These are phyloP conservation scores for Pouteria glomerata DNA, from an alignment of 148 eudicot species.

Conservation along the genomic window DNA sequence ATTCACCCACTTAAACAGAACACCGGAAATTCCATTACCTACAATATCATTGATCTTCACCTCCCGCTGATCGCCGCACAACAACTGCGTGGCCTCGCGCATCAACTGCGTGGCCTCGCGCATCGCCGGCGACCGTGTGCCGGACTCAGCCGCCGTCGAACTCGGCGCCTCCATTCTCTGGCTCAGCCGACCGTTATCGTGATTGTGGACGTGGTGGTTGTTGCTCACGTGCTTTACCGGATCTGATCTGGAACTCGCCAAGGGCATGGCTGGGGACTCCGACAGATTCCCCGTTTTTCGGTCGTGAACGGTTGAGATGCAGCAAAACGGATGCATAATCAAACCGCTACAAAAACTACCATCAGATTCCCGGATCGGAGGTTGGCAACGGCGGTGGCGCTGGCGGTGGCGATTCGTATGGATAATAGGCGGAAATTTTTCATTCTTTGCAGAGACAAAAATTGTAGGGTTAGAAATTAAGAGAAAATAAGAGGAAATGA, in stretches of 20 bases:
- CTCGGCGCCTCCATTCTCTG: slow-evolving; percentile 4
- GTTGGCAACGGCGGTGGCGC: not conserved
- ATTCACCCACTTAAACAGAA: slow-evolving; percentile 84
- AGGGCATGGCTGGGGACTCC: not conserved
- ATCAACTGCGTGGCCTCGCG: not conserved
- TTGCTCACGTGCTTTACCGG: not conserved
- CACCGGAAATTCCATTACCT: slow-evolving; percentile 67
- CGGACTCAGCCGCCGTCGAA: not conserved
- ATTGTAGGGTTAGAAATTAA: not conserved
- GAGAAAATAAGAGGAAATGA: not conserved
- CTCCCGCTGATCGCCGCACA: slow-evolving; percentile 27
- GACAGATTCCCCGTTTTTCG: slow-evolving; percentile 10
- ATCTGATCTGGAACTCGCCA: not conserved
- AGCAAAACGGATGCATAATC: slow-evolving; percentile 65
- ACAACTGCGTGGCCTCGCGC: slow-evolving; percentile 14
- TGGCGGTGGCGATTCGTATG: slow-evolving; percentile 7
- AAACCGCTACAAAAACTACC: not conserved
- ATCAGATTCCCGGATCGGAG: not conserved
- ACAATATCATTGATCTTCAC: slow-evolving; percentile 58
- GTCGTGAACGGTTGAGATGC: slow-evolving; percentile 39
- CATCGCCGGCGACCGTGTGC: not conserved
- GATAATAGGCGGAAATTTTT: slow-evolving; percentile 6
- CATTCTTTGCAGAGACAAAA: slow-evolving; percentile 1
- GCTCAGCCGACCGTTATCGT: slow-evolving; percentile 1
- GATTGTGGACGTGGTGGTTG: not conserved